Percentiles rank a stretch among this genome's conserved stretches.
These are phyloP conservation scores for Colletotrichum sp. DNA, from an alignment of 2,329 filamentous ascomycete species.

Conservation along the genomic window DNA sequence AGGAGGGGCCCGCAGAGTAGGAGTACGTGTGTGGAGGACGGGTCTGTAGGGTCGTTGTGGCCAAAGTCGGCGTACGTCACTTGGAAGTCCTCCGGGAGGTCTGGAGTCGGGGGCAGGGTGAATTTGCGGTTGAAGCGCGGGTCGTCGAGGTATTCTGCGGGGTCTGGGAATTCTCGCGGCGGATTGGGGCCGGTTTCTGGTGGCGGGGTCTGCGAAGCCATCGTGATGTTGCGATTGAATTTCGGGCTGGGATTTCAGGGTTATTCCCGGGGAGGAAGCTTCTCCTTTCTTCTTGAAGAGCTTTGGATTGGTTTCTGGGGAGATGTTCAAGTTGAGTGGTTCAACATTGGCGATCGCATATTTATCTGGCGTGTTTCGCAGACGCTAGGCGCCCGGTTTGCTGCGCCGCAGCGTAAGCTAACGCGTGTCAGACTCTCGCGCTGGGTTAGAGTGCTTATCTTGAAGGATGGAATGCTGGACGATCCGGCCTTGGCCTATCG, in stretches of 20 bases:
- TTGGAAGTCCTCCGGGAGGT: constrained; percentile 11
- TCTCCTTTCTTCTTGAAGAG: background rate
- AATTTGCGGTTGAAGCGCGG: constrained; percentile 30
- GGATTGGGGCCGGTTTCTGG: background rate
- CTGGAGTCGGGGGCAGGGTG: constrained; percentile 26
- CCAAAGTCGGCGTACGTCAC: constrained; percentile 35
- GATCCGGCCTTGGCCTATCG: background rate
- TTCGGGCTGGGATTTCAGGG: background rate
- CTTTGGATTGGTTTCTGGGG: background rate
- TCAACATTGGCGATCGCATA: rapidly evolving
- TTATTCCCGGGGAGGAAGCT: background rate
- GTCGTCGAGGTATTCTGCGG: constrained; percentile 24
- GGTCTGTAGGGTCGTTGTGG: constrained; percentile 29
- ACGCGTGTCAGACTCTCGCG: background rate
- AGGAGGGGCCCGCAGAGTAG: constrained; percentile 33
- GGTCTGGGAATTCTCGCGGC: background rate
- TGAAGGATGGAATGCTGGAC: background rate
- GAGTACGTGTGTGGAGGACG: constrained; percentile 29
- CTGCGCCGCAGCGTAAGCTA: background rate
- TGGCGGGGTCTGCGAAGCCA: background rate
- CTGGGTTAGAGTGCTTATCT: background rate
- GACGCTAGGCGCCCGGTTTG: background rate
- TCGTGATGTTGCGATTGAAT: background rate
- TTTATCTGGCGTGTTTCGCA: background rate
- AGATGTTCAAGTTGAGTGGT: background rate